phyloP scores from a whole-genome alignment of 257 asterid genomes.

The Jaltomata sinuosa region DNA sequence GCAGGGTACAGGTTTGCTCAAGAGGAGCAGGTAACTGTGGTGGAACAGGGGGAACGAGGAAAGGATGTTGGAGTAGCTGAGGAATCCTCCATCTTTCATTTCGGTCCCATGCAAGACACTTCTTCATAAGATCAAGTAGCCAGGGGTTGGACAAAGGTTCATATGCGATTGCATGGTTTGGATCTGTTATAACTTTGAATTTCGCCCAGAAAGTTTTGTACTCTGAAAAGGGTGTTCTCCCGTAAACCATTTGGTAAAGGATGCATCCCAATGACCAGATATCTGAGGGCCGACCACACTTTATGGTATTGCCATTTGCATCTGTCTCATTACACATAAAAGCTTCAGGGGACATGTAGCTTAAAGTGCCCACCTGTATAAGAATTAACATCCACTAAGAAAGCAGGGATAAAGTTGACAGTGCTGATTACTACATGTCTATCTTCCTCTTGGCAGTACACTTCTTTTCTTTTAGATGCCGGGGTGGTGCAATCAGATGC shows the following conservation, averaged over 20 bases:
- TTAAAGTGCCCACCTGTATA: constrained; percentile 90
- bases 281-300: constrained; percentile 95
- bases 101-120: constrained; percentile 95
- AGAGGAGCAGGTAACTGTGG: constrained; percentile 19
- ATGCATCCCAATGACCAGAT: constrained; percentile 99
- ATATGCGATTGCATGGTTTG: constrained; percentile 56
- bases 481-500: not conserved
- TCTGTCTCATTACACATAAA: constrained; percentile 94
- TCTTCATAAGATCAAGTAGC: constrained; percentile 92
- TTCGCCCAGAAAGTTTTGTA: constrained; percentile 96
- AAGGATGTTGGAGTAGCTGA: constrained; percentile 85
- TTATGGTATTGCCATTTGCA: constrained; percentile 76
- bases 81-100: constrained; percentile 86
- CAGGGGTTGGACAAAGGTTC: constrained; percentile 82
- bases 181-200: constrained; percentile 93
- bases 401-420: not conserved
- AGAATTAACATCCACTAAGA: not conserved
- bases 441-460: not conserved
- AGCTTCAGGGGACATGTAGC: constrained; percentile 99
- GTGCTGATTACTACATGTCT: not conserved
- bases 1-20: constrained; percentile 27
- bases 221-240: constrained; percentile 89
- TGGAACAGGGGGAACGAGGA: constrained; percentile 84
- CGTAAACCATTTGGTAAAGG: constrained; percentile 97
- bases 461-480: not conserved